phyloP scores from a whole-genome alignment of 2,329 filamentous ascomycete species.

The Venturiaceae sp. region DNA sequence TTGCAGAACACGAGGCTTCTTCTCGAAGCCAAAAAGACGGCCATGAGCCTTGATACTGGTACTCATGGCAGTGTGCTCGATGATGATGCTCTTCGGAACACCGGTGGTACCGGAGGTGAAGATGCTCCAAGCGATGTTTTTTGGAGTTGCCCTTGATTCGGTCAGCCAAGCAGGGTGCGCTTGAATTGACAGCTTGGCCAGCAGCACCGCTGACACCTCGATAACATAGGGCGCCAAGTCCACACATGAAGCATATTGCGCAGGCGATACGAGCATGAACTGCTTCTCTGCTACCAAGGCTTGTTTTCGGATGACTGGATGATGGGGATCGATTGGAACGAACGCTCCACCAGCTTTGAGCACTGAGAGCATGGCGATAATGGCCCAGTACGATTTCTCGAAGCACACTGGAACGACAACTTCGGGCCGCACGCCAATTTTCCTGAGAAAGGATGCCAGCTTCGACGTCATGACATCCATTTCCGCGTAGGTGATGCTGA shows the following conservation, averaged over 20 bases:
- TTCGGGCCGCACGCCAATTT: conserved; percentile 41
- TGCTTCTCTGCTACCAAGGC: too few species aligned
- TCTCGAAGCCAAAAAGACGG: conserved; percentile 53
- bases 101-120: conserved; percentile 91
- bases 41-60: conserved; percentile 79
- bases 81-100: conserved; percentile 73
- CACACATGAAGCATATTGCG: too few species aligned
- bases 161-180: conserved; percentile 37
- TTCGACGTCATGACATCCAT: conserved; percentile 62
- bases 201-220: too few species aligned
- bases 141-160: conserved; percentile 44
- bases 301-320: conserved; percentile 36
- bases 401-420: conserved; percentile 68
- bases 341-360: conserved; percentile 76
- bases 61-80: conserved; percentile 70
- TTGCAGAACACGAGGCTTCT: conserved; percentile 46
- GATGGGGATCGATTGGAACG: conserved; percentile 66
- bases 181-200: too few species aligned
- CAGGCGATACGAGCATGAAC: too few species aligned
- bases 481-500: conserved; percentile 50
- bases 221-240: too few species aligned
- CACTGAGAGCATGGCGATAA: conserved; percentile 71
- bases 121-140: conserved; percentile 26
- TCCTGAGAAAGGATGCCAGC: conserved; percentile 55
- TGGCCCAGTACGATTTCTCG: conserved; percentile 75